Evolutionary conservation across 768 basidiomycete species (phyloP).

Genomic region (Kwoniella sp.): DNA sequence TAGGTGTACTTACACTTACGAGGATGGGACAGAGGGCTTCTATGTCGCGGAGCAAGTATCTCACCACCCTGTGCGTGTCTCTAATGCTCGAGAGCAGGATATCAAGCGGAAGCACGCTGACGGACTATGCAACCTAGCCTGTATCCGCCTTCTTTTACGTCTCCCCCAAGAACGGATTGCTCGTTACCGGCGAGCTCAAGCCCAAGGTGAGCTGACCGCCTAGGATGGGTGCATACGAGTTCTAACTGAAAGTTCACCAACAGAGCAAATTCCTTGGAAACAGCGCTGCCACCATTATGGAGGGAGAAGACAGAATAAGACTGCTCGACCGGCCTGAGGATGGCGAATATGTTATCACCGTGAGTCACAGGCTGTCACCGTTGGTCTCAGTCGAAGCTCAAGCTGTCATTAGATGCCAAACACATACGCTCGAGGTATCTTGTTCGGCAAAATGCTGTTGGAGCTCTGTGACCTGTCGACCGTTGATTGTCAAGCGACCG

Average conservation of each 20-base stretch:
- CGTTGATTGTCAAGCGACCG: conserved; percentile 75
- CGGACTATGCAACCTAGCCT: too few species aligned
- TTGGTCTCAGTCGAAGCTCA: neutral
- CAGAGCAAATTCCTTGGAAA: conserved; percentile 89
- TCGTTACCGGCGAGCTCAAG: conserved; percentile 84
- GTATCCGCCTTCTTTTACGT: conserved; percentile 89
- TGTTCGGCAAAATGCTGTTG: conserved; percentile 71
- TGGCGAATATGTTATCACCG: conserved; percentile 57
- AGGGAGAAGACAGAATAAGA: conserved; percentile 84
- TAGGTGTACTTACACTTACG: conserved; percentile 88
- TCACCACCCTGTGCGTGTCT: conserved; percentile 49
- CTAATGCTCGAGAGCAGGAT: neutral
- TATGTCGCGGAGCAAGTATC: conserved; percentile 93
- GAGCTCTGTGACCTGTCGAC: conserved; percentile 87
- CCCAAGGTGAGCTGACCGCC: conserved; percentile 58
- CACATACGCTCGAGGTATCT: conserved; percentile 65
- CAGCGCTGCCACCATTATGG: conserved; percentile 92
- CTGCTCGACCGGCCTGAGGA: conserved; percentile 78
- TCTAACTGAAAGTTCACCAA: neutral
- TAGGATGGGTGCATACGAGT: neutral
- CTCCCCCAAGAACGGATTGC: conserved; percentile 80
- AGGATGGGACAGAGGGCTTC: conserved; percentile 85
- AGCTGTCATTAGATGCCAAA: conserved; percentile 72
- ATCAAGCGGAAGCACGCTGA: neutral
- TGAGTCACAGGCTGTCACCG: too few species aligned